These are phyloP conservation scores for Saccharomycopsis hybrid DNA, from an alignment of 1,139 yeast species.

Conservation along the genomic window DNA sequence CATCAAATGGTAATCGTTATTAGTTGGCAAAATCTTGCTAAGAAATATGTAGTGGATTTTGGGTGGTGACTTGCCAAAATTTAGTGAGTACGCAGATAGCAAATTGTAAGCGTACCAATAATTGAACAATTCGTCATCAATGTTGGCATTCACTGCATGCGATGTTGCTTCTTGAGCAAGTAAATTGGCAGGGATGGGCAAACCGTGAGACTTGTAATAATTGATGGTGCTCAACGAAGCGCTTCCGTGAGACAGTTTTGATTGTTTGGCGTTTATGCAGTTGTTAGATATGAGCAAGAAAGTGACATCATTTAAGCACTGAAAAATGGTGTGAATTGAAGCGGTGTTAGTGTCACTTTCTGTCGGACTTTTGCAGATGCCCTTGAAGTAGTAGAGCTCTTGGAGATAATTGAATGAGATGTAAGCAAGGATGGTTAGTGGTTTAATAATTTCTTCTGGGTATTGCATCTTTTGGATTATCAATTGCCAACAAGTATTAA, in stretches of 20 bases:
- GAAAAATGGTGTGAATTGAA: constrained; percentile 20
- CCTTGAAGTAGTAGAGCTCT: constrained; percentile 18
- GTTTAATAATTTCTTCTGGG: constrained; percentile 22
- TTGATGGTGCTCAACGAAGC: constrained; percentile 18
- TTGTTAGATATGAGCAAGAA: constrained; percentile 10
- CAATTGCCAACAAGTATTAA: constrained; percentile 23
- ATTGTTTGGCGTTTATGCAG: constrained; percentile 16
- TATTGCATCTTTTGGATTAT: constrained; percentile 16
- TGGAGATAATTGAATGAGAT: constrained; percentile 22
- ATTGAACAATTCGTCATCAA: constrained; percentile 18
- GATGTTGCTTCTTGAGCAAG: constrained; percentile 8
- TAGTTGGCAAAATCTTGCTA: constrained; percentile 16
- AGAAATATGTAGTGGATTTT: constrained; percentile 20
- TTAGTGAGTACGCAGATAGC: constrained; percentile 21
- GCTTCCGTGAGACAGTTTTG: constrained; percentile 17
- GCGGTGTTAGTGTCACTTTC: constrained; percentile 1
- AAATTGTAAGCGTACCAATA: constrained; percentile 24
- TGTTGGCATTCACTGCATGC: constrained; percentile 4
- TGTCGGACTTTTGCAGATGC: not conserved
- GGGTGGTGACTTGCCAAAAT: constrained; percentile 23
- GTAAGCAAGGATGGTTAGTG: constrained; percentile 23
- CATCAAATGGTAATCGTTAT: constrained; percentile 20
- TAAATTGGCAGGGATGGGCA: constrained; percentile 19
- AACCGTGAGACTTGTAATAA: constrained; percentile 19
- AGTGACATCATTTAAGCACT: constrained; percentile 19